Conservation (phyloP, 2,329 filamentous ascomycete species). For the Neopestalotiopsis sp. region DNA sequence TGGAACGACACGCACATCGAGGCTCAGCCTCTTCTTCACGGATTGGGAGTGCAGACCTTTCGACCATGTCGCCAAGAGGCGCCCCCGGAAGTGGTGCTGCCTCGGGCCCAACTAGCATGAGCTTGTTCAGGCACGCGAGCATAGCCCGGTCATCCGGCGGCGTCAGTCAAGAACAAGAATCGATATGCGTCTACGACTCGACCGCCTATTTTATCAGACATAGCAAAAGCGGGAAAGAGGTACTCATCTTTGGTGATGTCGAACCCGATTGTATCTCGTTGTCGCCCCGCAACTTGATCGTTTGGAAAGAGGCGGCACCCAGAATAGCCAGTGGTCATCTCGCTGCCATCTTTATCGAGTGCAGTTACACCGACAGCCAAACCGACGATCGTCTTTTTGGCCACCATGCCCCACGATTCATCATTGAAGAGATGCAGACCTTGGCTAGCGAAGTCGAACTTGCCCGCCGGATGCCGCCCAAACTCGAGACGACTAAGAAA, state of each 20-base stretch:
- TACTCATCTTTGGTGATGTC: conserved; percentile 94
- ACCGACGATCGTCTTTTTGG: conserved; percentile 82
- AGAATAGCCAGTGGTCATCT: conserved; percentile 78
- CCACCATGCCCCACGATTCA: conserved; percentile 82
- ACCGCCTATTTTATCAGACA: conserved; percentile 94
- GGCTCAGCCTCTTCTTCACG: conserved; percentile 60
- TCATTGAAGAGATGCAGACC: conserved; percentile 77
- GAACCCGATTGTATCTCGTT: conserved; percentile 88
- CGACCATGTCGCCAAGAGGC: conserved; percentile 28
- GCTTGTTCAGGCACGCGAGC: conserved; percentile 34
- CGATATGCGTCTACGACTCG: conserved; percentile 78
- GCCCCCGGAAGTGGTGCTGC: conserved; percentile 29
- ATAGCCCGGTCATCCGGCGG: conserved; percentile 22
- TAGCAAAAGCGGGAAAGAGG: conserved; percentile 70
- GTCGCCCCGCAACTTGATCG: conserved; percentile 76
- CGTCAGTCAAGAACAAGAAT: conserved; percentile 44
- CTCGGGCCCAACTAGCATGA: conserved; percentile 29
- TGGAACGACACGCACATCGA: conserved; percentile 72
- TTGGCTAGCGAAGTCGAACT: conserved; percentile 75
- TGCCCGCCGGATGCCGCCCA: conserved; percentile 46
- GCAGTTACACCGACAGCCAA: conserved; percentile 85
- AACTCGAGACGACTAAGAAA: conserved; percentile 60
- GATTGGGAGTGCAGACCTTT: conserved; percentile 54
- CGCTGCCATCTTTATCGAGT: conserved; percentile 90
- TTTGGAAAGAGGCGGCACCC: conserved; percentile 89